Conservation (phyloP, 202 grass and related monocot genomes). For the Saccharum hybrid region DNA sequence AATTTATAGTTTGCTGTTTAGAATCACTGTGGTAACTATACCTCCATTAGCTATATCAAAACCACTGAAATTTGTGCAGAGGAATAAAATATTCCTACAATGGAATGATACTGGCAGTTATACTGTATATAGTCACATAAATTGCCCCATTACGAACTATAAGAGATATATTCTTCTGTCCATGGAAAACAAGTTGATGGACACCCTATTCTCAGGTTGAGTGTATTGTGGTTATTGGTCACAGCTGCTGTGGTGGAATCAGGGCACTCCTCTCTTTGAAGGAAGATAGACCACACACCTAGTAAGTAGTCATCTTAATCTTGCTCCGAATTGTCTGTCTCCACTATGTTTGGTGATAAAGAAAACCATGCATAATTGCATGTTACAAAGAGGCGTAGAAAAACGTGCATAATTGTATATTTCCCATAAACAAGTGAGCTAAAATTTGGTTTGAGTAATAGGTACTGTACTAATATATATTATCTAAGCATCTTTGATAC, state of each 20-base stretch:
- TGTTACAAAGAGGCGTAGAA: neutral
- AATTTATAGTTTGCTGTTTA: neutral
- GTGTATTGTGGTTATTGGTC: constrained; percentile 78
- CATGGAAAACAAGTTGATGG: constrained; percentile 15
- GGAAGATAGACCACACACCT: constrained; percentile 46
- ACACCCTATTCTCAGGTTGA: constrained; percentile 59
- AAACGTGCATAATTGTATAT: neutral
- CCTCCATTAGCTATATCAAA: neutral
- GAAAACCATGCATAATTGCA: neutral
- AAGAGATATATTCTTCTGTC: neutral
- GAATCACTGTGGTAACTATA: neutral
- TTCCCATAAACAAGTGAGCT: neutral
- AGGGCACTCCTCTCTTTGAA: constrained; percentile 68
- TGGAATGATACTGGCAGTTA: neutral
- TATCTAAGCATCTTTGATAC: neutral
- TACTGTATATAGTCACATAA: neutral
- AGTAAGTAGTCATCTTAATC: constrained; percentile 44
- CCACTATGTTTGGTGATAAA: neutral
- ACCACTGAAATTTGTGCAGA: neutral
- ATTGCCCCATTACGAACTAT: neutral
- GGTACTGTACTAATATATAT: constrained; percentile 4
- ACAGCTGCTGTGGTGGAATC: constrained; percentile 80
- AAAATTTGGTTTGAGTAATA: neutral
- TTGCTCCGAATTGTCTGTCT: constrained; percentile 27
- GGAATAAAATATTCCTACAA: neutral